Evolutionary conservation across 352 stramenopile species (phyloP).

Genomic region (Phytophthora chlamydospora): DNA sequence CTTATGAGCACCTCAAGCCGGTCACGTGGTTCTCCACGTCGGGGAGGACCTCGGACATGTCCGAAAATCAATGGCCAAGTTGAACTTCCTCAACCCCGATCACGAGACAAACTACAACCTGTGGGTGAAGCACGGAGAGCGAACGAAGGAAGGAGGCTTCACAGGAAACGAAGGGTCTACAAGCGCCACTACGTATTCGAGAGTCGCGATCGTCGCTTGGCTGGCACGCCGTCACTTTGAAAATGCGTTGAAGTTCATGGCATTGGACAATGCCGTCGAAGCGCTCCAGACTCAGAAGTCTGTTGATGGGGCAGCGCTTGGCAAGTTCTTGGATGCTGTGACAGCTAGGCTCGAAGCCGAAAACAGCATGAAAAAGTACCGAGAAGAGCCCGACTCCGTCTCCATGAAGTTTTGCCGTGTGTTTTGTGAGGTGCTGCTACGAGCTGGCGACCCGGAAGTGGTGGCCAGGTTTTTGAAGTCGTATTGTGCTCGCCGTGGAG

Average conservation of each 20-base stretch:
- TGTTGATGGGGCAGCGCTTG: constrained; percentile 1
- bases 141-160: constrained; percentile 18
- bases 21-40: constrained; percentile 12
- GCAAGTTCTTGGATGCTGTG: constrained; percentile 9
- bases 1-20: neutral
- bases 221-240: neutral
- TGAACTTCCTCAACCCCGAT: constrained; percentile 23
- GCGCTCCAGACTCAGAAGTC: constrained; percentile 14
- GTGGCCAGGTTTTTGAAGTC: constrained; percentile 21
- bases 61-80: neutral
- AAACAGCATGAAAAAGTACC: neutral
- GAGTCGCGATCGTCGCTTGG: constrained; percentile 24
- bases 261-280: constrained; percentile 2
- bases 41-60: neutral
- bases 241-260: constrained; percentile 20
- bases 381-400: neutral
- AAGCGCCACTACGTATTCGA: constrained; percentile 24
- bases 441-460: constrained; percentile 9
- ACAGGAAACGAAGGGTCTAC: constrained; percentile 14
- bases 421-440: constrained; percentile 12
- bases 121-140: constrained; percentile 16
- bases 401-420: constrained; percentile 11
- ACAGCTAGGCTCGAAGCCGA: neutral
- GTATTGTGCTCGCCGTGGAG: constrained; percentile 3
- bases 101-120: constrained; percentile 10